Conservation (phyloP, 2,329 filamentous ascomycete genomes). For the Neopestalotiopsis rosae region DNA sequence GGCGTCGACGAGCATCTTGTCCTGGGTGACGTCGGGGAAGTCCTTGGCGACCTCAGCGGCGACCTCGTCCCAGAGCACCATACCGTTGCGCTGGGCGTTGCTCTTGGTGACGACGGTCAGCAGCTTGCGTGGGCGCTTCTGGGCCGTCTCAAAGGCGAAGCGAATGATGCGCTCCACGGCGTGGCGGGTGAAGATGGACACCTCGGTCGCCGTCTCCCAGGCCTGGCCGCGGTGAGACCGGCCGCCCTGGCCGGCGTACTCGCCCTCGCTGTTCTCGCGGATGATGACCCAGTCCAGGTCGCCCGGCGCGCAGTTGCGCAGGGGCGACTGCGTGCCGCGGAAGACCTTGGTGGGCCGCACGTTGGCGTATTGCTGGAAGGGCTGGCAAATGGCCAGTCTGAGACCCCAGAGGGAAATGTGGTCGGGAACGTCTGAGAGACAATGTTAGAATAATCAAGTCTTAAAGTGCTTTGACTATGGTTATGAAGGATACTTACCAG, state of each 20-base stretch:
- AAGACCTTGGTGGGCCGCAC: slow-evolving; percentile 68
- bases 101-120: slow-evolving; percentile 70
- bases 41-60: slow-evolving; percentile 58
- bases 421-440: slow-evolving; percentile 60
- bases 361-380: slow-evolving; percentile 71
- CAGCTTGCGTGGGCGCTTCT: slow-evolving; percentile 59
- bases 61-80: slow-evolving; percentile 73
- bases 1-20: slow-evolving; percentile 72
- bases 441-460: neutral
- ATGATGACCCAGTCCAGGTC: slow-evolving; percentile 71
- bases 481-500: slow-evolving; percentile 35
- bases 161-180: slow-evolving; percentile 64
- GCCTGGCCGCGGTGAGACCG: slow-evolving; percentile 61
- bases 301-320: slow-evolving; percentile 54
- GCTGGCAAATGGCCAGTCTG: slow-evolving; percentile 67
- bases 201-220: slow-evolving; percentile 68
- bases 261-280: slow-evolving; percentile 70
- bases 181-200: slow-evolving; percentile 67
- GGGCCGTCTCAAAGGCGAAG: slow-evolving; percentile 67
- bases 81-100: slow-evolving; percentile 69
- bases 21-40: slow-evolving; percentile 64
- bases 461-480: neutral
- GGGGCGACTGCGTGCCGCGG: slow-evolving; percentile 61
- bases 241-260: slow-evolving; percentile 70
- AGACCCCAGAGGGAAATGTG: slow-evolving; percentile 71